Percentiles rank a stretch among this genome's conserved stretches.
Evolutionary conservation across 176 grass and related monocot species (phyloP).

Genomic region (Eragrostis nindensis): DNA sequence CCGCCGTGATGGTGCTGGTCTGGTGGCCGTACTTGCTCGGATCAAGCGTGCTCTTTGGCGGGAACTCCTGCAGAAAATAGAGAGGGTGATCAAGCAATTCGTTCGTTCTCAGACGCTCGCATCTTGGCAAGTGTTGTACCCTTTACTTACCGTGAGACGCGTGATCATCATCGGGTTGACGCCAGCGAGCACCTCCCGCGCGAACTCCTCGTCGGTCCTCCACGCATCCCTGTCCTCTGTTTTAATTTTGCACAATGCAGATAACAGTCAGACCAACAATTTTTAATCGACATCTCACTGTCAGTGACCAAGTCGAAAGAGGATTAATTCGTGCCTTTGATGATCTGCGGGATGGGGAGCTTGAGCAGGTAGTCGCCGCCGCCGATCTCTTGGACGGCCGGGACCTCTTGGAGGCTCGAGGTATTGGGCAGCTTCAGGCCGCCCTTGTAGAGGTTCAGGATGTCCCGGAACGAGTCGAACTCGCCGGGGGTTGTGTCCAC

Average conservation of each 20-base stretch:
- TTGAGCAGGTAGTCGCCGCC: constrained; percentile 54
- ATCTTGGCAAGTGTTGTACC: no score
- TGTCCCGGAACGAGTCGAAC: constrained; percentile 68
- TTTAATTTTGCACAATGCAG: background rate
- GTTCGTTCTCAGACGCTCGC: no score
- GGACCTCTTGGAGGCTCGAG: background rate
- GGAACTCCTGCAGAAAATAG: constrained; percentile 84
- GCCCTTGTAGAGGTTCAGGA: constrained; percentile 55
- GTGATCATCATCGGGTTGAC: constrained; percentile 70
- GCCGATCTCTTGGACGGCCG: constrained; percentile 52
- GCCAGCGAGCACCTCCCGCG: constrained; percentile 81
- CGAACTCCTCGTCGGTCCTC: constrained; percentile 84
- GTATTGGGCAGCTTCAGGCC: constrained; percentile 51
- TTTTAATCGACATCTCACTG: no score
- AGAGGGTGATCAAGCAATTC: no score
- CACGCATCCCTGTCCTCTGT: constrained; percentile 59
- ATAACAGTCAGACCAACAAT: background rate
- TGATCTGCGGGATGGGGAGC: constrained; percentile 59
- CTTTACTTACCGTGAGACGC: constrained; percentile 48
- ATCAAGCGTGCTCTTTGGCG: constrained; percentile 72
- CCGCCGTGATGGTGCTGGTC: constrained; percentile 73
- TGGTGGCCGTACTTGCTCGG: constrained; percentile 75
- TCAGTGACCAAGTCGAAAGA: no score
- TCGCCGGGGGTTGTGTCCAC: constrained; percentile 38
- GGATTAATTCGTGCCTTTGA: constrained; percentile 45